A percentile compares a stretch with the other conserved stretches of the same genome.
Evolutionary conservation across 257 asterid species (phyloP).

Genomic region (Leptodermis oblonga): DNA sequence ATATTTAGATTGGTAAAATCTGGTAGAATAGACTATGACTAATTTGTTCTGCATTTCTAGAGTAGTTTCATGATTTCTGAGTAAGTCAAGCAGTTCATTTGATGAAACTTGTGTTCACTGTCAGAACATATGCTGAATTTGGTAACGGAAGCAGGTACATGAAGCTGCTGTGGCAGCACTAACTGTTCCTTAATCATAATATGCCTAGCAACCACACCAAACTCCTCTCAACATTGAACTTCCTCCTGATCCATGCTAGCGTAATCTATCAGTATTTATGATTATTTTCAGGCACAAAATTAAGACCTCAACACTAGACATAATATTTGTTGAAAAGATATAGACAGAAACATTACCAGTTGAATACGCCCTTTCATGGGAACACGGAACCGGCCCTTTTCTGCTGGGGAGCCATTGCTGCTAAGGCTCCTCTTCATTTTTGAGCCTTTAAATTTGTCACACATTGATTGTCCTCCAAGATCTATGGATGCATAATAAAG

Average conservation of each 20-base stretch:
- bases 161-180: background rate
- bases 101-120: background rate
- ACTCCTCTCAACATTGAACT: background rate
- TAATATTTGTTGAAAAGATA: background rate
- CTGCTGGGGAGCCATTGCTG: conserved; percentile 48
- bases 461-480: conserved; percentile 42
- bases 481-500: conserved; percentile 82
- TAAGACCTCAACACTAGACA: background rate
- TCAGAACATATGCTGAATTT: background rate
- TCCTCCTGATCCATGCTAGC: background rate
- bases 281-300: background rate
- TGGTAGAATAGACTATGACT: background rate
- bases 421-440: conserved; percentile 66
- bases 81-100: background rate
- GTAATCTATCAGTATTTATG: background rate
- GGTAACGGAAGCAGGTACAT: background rate
- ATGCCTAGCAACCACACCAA: background rate
- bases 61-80: background rate
- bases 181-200: background rate
- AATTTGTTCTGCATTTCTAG: background rate
- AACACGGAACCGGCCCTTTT: conserved; percentile 59
- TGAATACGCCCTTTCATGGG: conserved; percentile 90
- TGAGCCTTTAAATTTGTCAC: conserved; percentile 45
- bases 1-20: background rate
- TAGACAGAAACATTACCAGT: conserved; percentile 48